Conservation (phyloP, 2,329 filamentous ascomycete species). For the Penicillium sp. region DNA sequence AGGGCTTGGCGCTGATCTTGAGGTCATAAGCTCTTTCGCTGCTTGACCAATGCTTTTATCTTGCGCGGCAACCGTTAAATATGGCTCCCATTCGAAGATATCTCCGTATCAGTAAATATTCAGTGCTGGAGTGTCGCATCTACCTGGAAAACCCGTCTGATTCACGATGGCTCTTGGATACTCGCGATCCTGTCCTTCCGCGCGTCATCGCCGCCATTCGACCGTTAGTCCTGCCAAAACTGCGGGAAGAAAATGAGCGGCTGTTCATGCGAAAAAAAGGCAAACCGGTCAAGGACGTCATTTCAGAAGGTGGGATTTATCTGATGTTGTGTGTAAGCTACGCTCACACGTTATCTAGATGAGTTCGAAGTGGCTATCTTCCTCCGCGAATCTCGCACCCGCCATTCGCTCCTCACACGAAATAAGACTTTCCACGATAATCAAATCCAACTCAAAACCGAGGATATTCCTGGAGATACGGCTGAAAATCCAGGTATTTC, state of each 20-base stretch:
- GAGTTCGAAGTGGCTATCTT: slow-evolving; percentile 96
- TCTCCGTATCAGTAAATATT: slow-evolving; percentile 86
- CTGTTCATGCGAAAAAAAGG: slow-evolving; percentile 68
- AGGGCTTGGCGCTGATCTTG: slow-evolving; percentile 16
- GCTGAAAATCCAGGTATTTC: neutral
- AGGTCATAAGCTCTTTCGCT: slow-evolving; percentile 6
- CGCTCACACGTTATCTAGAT: slow-evolving; percentile 83
- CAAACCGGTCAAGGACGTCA: slow-evolving; percentile 82
- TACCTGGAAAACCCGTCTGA: slow-evolving; percentile 90
- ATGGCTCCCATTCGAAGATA: slow-evolving; percentile 92
- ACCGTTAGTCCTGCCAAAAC: slow-evolving; percentile 82
- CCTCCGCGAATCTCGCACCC: slow-evolving; percentile 77
- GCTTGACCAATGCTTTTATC: neutral
- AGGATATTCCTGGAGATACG: slow-evolving; percentile 29
- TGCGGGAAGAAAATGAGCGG: slow-evolving; percentile 76
- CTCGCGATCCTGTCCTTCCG: slow-evolving; percentile 71
- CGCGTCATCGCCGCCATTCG: slow-evolving; percentile 82
- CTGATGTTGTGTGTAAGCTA: slow-evolving; percentile 65
- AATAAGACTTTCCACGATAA: slow-evolving; percentile 71
- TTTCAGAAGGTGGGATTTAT: slow-evolving; percentile 65
- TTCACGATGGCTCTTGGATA: slow-evolving; percentile 77
- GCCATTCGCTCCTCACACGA: slow-evolving; percentile 83
- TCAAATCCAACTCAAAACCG: slow-evolving; percentile 14
- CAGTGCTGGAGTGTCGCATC: slow-evolving; percentile 93
- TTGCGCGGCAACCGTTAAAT: neutral